Evolutionary conservation across 352 stramenopile species (phyloP).

Genomic region (Phytophthora nicotianae): DNA sequence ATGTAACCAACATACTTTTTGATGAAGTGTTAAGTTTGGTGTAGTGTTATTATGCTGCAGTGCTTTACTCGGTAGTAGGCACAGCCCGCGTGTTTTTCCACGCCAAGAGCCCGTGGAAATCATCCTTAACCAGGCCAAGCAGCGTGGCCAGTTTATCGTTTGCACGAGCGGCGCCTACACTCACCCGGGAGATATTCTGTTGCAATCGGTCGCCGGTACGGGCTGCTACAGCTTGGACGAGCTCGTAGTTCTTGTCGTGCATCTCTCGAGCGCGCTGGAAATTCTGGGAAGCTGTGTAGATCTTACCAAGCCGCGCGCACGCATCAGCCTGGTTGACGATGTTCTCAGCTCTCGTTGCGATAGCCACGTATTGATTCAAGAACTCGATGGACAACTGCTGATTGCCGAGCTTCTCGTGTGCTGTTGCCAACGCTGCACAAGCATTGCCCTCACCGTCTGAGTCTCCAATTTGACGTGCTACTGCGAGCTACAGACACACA

Average conservation of each 20-base stretch:
- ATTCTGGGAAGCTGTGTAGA: slow-evolving; percentile 83
- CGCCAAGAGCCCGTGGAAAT: slow-evolving; percentile 69
- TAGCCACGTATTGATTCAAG: slow-evolving; percentile 84
- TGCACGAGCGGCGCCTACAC: slow-evolving; percentile 65
- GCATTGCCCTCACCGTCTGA: slow-evolving; percentile 82
- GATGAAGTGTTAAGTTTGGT: slow-evolving; percentile 10
- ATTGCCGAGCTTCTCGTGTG: slow-evolving; percentile 83
- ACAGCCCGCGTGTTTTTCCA: slow-evolving; percentile 82
- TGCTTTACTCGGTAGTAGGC: slow-evolving; percentile 47
- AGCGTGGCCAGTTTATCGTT: slow-evolving; percentile 75
- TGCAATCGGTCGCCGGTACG: slow-evolving; percentile 45
- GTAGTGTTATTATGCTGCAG: slow-evolving; percentile 8
- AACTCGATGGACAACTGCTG: slow-evolving; percentile 88
- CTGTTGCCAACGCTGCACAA: slow-evolving; percentile 88
- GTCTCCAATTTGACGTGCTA: slow-evolving; percentile 58
- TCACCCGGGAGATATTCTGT: slow-evolving; percentile 73
- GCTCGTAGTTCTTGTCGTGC: slow-evolving; percentile 91
- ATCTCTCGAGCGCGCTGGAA: slow-evolving; percentile 85
- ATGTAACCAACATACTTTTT: slow-evolving; percentile 12
- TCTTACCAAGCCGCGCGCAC: slow-evolving; percentile 84
- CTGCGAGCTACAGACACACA: slow-evolving; percentile 46
- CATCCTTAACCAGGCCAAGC: slow-evolving; percentile 66
- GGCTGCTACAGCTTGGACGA: slow-evolving; percentile 58
- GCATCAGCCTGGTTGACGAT: slow-evolving; percentile 86
- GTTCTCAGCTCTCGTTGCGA: slow-evolving; percentile 85